Base-by-base conservation (phyloP, 179 eudicot species). In the Spergularia azorica region DNA sequence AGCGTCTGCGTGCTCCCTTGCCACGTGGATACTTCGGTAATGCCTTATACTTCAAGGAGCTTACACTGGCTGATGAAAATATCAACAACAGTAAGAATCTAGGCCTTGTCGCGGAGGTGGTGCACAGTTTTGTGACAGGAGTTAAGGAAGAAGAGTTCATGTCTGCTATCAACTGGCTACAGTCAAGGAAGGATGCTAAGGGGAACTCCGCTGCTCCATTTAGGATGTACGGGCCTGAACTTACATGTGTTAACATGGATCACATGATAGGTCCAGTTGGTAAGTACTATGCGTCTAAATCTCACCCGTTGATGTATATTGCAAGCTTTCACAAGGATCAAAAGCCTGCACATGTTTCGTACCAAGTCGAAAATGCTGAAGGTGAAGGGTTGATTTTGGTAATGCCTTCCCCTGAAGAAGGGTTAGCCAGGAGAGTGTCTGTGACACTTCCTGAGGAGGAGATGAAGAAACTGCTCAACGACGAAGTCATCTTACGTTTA, bases 291-390 rank as follows among this genome's bases (percentile, higher is more conserved):
- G 80, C 20, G 68, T 73, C 15, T 5, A 66, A 67, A 26, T 67
- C 46, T 38, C 48, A 80, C 66, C 81, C 86, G 13, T 69, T 85
- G 73, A 82, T 89, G 83, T 90, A 89, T 71, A 69, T 52, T 66
- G 83, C 87, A 13, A 78, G 6, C 67, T 89, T 91, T 61, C 76
- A 77, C 68, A 72, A 84, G 73, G 86, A 73, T 63, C 81, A 85
- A 73, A 86, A 76, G 80, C 93, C 93, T 4, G 80, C 75, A 1
- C 93, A 91, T 17, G 96, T 89, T 65, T 85, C 90, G 18, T 91
- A 75, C 55, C 82, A 59, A 2, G 73, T 91, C 36, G 88, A 79
- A 20, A 81, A 83, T 48, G 80, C 74, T 59, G 86, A 75, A 56
- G 90, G 92, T 48, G 87, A 84, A 71, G 93, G 90, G 51, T 65